Conservation (phyloP, 495 filamentous ascomycete genomes). For the Penicillium egyptiacum region DNA sequence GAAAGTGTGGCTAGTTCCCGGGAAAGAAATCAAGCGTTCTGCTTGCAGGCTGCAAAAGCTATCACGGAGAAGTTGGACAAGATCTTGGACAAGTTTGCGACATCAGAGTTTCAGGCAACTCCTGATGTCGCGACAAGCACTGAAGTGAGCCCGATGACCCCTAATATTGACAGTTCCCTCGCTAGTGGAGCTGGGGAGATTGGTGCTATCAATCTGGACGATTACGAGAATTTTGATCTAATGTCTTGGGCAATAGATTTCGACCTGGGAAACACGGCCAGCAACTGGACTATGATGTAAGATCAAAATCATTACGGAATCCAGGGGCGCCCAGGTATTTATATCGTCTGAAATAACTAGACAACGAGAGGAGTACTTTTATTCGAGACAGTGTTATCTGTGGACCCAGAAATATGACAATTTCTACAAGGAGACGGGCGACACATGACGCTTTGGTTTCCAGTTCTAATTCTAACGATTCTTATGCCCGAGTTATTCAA, state of each 20-base stretch:
- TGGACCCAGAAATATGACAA: too few species aligned
- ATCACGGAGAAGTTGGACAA: constrained; percentile 21
- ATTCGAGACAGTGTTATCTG: too few species aligned
- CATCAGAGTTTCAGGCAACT: constrained; percentile 7
- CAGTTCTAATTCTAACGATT: too few species aligned
- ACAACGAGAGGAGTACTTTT: too few species aligned
- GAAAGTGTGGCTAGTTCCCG: constrained; percentile 18
- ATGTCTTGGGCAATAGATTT: constrained; percentile 22
- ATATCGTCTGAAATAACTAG: too few species aligned
- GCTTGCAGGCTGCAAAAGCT: constrained; percentile 21
- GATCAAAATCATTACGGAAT: constrained; percentile 3
- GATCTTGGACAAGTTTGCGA: constrained; percentile 17
- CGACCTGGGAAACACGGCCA: constrained; percentile 16
- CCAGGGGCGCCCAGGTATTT: too few species aligned
- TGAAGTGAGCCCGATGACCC: constrained; percentile 14
- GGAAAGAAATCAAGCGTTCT: constrained; percentile 22
- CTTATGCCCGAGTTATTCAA: too few species aligned
- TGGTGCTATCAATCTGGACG: constrained; percentile 15
- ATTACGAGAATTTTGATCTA: constrained; percentile 18
- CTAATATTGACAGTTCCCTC: constrained; percentile 7
- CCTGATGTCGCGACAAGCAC: constrained; percentile 9
- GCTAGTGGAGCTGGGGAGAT: constrained; percentile 12
- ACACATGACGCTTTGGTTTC: too few species aligned
- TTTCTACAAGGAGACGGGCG: too few species aligned
- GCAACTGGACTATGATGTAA: constrained; percentile 16